Conservation (phyloP, 164 flowering plant species). For the Euptelea pleiosperma region DNA sequence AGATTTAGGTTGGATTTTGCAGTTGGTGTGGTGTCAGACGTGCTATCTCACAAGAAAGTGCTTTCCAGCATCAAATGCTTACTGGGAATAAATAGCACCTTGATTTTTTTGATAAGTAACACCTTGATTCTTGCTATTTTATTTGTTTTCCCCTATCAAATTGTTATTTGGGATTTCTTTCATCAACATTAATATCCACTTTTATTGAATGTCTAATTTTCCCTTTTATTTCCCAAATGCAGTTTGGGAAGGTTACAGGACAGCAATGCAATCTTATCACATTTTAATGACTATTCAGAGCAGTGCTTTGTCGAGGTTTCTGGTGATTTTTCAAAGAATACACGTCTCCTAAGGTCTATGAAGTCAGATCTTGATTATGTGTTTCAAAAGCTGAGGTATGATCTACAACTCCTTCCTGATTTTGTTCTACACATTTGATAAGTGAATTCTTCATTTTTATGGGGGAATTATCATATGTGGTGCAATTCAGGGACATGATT, state of each 20-base stretch:
- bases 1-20: too few relatives aligned
- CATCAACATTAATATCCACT: neutral
- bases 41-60: too few relatives aligned
- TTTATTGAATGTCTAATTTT: neutral
- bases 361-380: slow-evolving; percentile 89
- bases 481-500: neutral
- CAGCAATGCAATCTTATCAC: slow-evolving; percentile 90
- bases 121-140: neutral
- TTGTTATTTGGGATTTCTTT: neutral
- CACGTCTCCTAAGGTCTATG: slow-evolving; percentile 77
- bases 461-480: neutral
- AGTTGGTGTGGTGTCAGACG: too few relatives aligned
- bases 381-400: slow-evolving; percentile 84
- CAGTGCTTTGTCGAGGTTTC: slow-evolving; percentile 69
- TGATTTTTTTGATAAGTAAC: too few relatives aligned
- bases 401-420: neutral
- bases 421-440: neutral
- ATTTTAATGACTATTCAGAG: slow-evolving; percentile 84
- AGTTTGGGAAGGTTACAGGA: slow-evolving; percentile 98
- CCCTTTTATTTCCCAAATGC: slow-evolving; percentile 10
- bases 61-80: too few relatives aligned
- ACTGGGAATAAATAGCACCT: too few relatives aligned
- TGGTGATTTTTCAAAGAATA: slow-evolving; percentile 56
- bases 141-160: neutral
- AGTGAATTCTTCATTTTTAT: neutral